A percentile compares a stretch with the other conserved stretches of the same genome.
Evolutionary conservation across 2,329 filamentous ascomycete species (phyloP).

Genomic region (Penicillium oxalicum): DNA sequence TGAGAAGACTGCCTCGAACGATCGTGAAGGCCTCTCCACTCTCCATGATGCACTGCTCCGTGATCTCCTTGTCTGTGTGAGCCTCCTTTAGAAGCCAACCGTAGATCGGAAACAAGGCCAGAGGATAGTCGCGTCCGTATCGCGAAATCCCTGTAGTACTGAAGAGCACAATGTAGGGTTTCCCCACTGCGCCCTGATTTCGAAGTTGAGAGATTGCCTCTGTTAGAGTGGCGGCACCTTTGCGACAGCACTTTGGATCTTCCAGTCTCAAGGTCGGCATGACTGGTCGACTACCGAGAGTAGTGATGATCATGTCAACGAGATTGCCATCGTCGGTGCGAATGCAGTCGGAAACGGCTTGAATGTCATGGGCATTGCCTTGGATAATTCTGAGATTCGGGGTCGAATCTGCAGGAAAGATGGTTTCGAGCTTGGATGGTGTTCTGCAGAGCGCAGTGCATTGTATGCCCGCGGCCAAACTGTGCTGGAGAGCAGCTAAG

Average conservation of each 20-base stretch:
- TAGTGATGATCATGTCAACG: constrained; percentile 44
- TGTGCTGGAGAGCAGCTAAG: constrained; percentile 38
- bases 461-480: constrained; percentile 42
- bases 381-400: constrained; percentile 43
- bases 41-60: constrained; percentile 25
- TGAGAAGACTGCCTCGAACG: constrained; percentile 31
- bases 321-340: constrained; percentile 16
- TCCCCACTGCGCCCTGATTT: constrained; percentile 15
- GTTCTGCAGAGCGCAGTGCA: constrained; percentile 46
- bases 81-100: constrained; percentile 25
- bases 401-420: constrained; percentile 34
- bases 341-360: constrained; percentile 37
- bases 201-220: constrained; percentile 13
- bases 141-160: constrained; percentile 32
- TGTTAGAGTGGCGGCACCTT: constrained; percentile 25
- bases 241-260: constrained; percentile 31
- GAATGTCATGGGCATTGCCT: constrained; percentile 43
- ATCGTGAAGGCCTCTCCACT: constrained; percentile 21
- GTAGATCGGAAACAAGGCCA: constrained; percentile 29
- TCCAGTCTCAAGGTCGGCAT: constrained; percentile 28
- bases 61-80: constrained; percentile 36
- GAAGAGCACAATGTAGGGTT: constrained; percentile 25
- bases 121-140: constrained; percentile 28
- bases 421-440: constrained; percentile 43
- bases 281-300: constrained; percentile 39